Conservation (phyloP, 495 filamentous ascomycete genomes). For the Hypoxylon crocopeplum region DNA sequence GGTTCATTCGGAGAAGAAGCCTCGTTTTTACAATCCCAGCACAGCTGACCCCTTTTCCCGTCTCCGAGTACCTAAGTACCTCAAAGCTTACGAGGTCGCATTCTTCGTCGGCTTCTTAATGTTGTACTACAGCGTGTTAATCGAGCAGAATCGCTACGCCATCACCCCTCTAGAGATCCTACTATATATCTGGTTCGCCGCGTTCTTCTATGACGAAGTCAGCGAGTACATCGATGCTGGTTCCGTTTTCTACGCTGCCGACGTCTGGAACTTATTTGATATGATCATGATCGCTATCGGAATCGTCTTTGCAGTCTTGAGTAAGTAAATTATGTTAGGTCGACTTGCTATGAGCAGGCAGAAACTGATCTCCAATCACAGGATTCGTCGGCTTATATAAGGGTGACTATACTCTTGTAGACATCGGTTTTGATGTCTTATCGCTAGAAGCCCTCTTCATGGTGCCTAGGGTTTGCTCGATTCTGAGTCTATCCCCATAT, state of each 20-base stretch:
- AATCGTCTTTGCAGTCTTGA: constrained; percentile 69
- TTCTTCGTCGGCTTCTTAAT: constrained; percentile 85
- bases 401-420: constrained; percentile 66
- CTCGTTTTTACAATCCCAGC: constrained; percentile 78
- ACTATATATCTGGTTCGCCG: constrained; percentile 74
- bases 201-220: constrained; percentile 88
- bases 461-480: constrained; percentile 86
- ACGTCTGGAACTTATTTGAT: constrained; percentile 93
- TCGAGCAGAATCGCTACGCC: constrained; percentile 58
- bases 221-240: constrained; percentile 85
- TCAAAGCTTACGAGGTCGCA: constrained; percentile 84
- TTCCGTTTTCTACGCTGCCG: constrained; percentile 80
- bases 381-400: constrained; percentile 76
- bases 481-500: constrained; percentile 88
- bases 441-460: constrained; percentile 89
- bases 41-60: constrained; percentile 84
- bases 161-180: constrained; percentile 61
- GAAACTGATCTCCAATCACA: constrained; percentile 37
- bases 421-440: constrained; percentile 85
- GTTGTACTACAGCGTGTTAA: constrained; percentile 84
- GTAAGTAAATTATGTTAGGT: constrained; percentile 69
- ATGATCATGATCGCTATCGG: constrained; percentile 86
- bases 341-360: constrained; percentile 8
- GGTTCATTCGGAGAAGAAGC: constrained; percentile 77
- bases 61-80: constrained; percentile 87